Evolutionary conservation across 2,329 filamentous ascomycete genomes (phyloP).

Genomic region (Trichoderma sp.): DNA sequence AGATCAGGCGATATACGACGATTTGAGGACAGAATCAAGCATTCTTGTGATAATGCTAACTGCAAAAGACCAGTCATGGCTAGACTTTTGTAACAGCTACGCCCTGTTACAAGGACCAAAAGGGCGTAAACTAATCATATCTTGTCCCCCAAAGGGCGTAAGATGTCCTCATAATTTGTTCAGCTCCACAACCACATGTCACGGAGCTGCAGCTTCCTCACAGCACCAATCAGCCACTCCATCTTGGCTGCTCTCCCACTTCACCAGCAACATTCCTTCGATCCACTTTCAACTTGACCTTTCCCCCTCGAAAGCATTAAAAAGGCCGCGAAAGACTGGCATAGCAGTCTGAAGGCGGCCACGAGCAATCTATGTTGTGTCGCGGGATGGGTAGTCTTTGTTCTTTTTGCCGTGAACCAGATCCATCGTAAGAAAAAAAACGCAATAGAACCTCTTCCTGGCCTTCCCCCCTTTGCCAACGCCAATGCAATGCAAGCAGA

Average conservation of each 20-base stretch:
- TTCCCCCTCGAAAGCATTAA: slow-evolving; percentile 32
- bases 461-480: slow-evolving; percentile 44
- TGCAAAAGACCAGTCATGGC: slow-evolving; percentile 13
- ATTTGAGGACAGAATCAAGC: slow-evolving; percentile 19
- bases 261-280: slow-evolving; percentile 10
- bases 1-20: background rate
- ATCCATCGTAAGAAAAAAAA: slow-evolving; percentile 31
- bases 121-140: background rate
- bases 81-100: slow-evolving; percentile 11
- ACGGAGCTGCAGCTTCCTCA: background rate
- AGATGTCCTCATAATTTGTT: slow-evolving; percentile 19
- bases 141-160: slow-evolving; percentile 13
- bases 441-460: slow-evolving; percentile 30
- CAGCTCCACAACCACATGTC: background rate
- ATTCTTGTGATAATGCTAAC: slow-evolving; percentile 20
- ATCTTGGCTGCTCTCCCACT: slow-evolving; percentile 5
- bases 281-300: slow-evolving; percentile 24
- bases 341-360: slow-evolving; percentile 23
- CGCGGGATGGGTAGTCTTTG: slow-evolving; percentile 39
- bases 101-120: background rate
- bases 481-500: slow-evolving; percentile 56
- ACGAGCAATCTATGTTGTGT: slow-evolving; percentile 41
- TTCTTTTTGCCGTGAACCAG: slow-evolving; percentile 32
- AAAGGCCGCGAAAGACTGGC: slow-evolving; percentile 21
- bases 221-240: background rate